Percentiles rank a stretch among this genome's conserved stretches.
Conservation (phyloP, 768 basidiomycete species). For the Royoungia palumana region DNA sequence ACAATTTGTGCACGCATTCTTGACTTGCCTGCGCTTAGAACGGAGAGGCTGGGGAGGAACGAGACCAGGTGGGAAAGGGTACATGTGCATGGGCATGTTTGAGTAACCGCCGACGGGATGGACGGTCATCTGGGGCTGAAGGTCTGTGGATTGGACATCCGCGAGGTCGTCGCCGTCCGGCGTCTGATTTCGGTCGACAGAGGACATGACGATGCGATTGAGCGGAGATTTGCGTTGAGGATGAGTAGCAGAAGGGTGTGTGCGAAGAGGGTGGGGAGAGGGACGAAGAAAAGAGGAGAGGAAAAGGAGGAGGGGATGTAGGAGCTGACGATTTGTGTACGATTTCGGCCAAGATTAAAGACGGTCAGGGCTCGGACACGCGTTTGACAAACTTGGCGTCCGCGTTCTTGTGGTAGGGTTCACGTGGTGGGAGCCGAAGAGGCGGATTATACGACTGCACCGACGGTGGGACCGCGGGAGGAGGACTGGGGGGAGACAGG, state of each 20-base stretch:
- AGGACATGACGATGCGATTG: conserved; percentile 32
- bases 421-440: conserved; percentile 37
- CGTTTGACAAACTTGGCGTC: conserved; percentile 35
- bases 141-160: conserved; percentile 32
- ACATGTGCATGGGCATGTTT: conserved; percentile 65
- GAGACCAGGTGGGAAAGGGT: conserved; percentile 56
- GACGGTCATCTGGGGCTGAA: conserved; percentile 49
- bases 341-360: conserved; percentile 35
- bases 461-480: conserved; percentile 23
- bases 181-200: conserved; percentile 39
- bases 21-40: conserved; percentile 82
- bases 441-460: conserved; percentile 13
- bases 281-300: conserved; percentile 9
- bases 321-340: conserved; percentile 28
- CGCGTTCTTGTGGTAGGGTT: conserved; percentile 29
- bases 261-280: conserved; percentile 32
- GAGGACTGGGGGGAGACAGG: conserved; percentile 6
- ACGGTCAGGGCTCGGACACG: conserved; percentile 33
- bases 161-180: conserved; percentile 40
- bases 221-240: conserved; percentile 16
- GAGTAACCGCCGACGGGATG: conserved; percentile 49
- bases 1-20: conserved; percentile 88
- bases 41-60: conserved; percentile 49
- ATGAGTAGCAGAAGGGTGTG: conserved; percentile 31
- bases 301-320: conserved; percentile 10